A percentile compares a stretch with the other conserved stretches of the same genome.
These are phyloP conservation scores for Haplosporangium gracile DNA, from an alignment of 192 early-diverging fungal genomes.

Conservation along the genomic window DNA sequence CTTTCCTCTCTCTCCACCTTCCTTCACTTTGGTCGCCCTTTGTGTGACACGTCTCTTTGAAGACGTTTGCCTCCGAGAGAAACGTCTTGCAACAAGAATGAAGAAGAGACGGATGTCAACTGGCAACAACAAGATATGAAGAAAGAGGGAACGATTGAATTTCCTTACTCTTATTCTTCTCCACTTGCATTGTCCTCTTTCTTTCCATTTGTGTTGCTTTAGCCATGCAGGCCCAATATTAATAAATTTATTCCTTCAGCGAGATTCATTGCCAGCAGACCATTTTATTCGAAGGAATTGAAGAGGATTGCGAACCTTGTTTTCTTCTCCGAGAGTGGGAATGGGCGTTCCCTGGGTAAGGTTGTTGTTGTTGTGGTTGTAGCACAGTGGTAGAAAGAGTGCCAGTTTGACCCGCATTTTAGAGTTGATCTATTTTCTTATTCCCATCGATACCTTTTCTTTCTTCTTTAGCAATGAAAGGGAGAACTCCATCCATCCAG, in stretches of 20 bases:
- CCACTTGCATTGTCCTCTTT: neutral
- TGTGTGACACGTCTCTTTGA: neutral
- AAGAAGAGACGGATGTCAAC: neutral
- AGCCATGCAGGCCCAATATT: neutral
- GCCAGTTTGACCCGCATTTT: too few species aligned
- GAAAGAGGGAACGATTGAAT: neutral
- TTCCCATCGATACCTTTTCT: neutral
- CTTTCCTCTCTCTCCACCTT: neutral
- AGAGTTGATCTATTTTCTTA: neutral
- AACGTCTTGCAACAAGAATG: neutral
- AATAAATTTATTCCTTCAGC: neutral
- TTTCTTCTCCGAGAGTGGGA: neutral
- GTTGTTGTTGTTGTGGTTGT: too few species aligned
- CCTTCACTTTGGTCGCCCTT: neutral
- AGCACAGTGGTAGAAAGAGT: too few species aligned
- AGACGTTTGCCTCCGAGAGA: neutral
- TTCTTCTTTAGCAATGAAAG: too few species aligned
- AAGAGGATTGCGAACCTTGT: slow-evolving; percentile 5
- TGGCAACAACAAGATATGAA: neutral
- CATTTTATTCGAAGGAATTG: neutral
- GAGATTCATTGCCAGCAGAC: neutral
- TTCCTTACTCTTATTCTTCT: neutral
- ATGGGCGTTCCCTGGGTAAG: neutral
- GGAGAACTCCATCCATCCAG: too few species aligned
- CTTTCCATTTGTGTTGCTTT: neutral